Base-by-base conservation (phyloP, 208 protist species). In the Trypanosoma avium region DNA sequence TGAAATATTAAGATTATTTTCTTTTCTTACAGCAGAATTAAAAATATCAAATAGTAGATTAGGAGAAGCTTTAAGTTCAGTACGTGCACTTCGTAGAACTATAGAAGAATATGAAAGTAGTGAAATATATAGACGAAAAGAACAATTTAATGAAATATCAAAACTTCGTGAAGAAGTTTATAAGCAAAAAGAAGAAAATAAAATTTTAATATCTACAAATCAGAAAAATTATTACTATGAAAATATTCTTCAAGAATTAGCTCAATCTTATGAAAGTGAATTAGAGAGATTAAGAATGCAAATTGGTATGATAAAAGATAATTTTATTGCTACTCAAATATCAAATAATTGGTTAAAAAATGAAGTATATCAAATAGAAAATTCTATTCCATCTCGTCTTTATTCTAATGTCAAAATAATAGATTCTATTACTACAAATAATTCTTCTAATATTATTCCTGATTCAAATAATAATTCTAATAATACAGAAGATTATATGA, bases 241-340 rank as follows among this genome's bases (percentile, higher is more conserved):
- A 17, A 24, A 61, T 21, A 42, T 50, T 32, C 27, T 61, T 38
- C 32, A 21, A 32, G 56, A 36, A 12, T 26, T 61, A 27, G 21
- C 56, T 3, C 17, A 50, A 17, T 61, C 56, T 9, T 61, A 61
- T 38, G 56, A 61, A 32, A 50, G 26, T 48, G 56, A 61, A 29
- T 10, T 61, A n/a, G 56, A 61, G 22, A 47, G 21, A 21, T 40
- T 61, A 15, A 36, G 56, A 32, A 26, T 9, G 19, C 56, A 50
- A 26, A 61, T 52, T 61, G 40, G 26, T 2, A 61, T 48, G 56
- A 47, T 61, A 42, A 61, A 29, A 40, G 26, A 50, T 12, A 30
- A 61, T 50, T 61, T 24, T 26, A 35, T 49, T 8, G 56, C 22
- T 21, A 36, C 4, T 49, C 36, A 61, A 35, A 35, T 61, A 49